Evolutionary conservation across 305 asterid species (phyloP), one percentile per base, ranked within the genome.

Genomic region (Plantago coronopus): DNA sequence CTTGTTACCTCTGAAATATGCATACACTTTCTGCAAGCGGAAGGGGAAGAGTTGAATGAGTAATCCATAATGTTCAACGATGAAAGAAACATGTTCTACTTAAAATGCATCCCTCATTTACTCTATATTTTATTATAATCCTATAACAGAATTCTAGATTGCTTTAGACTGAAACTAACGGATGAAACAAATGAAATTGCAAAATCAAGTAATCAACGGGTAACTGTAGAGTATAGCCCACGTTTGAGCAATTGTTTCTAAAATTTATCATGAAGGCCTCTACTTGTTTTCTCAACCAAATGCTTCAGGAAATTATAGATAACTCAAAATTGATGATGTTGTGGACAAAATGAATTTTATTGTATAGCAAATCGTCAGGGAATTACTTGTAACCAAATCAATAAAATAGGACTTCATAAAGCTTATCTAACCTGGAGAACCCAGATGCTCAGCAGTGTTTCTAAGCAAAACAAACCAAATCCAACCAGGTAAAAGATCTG

Each of bases 401-500:
- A 27, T 46, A 50, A 51, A 75, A 61, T 14, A 55, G 40, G 2
- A 11, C 9, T 34, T 34, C 0, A 7, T 34, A 34, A 38, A 40
- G 57, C 62, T 56, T 49, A 65, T 57, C 94, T 80, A 55, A 94
- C 99, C 99, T 94, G 99, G 71, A 94, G 83, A 34, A 94, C 97
- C 95, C 94, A 85, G 76, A 94, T 72, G 86, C 99, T 94, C 64
- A 94, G 81, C 68, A 94, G 71, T 61, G 80, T 61, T 65, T 94
- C 99, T 68, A 94, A 73, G 85, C 96, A 87, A 77, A 94, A 94
- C 63, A 94, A 64, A 25, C 68, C 97, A 63, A 94, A 94, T 45
- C 99, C 99, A 67, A 94, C 75, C 76, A 94, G 75, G 79, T 89
- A 94, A 74, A 94, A 87, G 63, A 94, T 85, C 99, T 94, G 96